Evolutionary conservation across 805 yeast species (phyloP).

Genomic region (Candida ulmi): DNA sequence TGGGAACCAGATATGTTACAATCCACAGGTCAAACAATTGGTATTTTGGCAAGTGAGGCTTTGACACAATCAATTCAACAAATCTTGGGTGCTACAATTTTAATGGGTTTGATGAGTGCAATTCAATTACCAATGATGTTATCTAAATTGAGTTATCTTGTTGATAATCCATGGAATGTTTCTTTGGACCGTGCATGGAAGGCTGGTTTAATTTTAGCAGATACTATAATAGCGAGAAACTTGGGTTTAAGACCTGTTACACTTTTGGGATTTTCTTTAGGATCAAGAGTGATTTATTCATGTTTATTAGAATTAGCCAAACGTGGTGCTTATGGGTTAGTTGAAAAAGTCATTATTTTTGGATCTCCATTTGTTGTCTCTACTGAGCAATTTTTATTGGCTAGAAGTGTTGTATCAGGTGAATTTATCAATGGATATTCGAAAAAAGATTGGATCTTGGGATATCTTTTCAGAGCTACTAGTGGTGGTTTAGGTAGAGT

Average conservation of each 20-base stretch:
- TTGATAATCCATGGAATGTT: constrained; percentile 98
- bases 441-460: constrained; percentile 91
- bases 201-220: constrained; percentile 88
- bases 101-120: constrained; percentile 88
- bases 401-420: constrained; percentile 85
- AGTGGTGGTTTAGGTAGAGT: constrained; percentile 91
- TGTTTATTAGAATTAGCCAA: constrained; percentile 83
- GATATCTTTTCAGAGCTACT: constrained; percentile 91
- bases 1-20: constrained; percentile 99
- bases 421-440: constrained; percentile 87
- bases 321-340: constrained; percentile 78
- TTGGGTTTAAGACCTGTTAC: constrained; percentile 92
- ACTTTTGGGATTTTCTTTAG: constrained; percentile 87
- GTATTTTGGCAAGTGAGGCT: constrained; percentile 89
- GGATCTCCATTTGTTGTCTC: constrained; percentile 86
- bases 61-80: constrained; percentile 92
- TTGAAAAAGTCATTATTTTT: constrained; percentile 81
- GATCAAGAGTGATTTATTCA: constrained; percentile 87
- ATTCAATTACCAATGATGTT: constrained; percentile 89
- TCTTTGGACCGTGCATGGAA: constrained; percentile 96
- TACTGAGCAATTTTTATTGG: constrained; percentile 69
- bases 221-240: constrained; percentile 79
- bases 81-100: constrained; percentile 83
- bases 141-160: constrained; percentile 78
- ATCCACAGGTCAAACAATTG: constrained; percentile 94